phyloP scores from a whole-genome alignment of 768 basidiomycete species.

The Exsudoporus frostii region DNA sequence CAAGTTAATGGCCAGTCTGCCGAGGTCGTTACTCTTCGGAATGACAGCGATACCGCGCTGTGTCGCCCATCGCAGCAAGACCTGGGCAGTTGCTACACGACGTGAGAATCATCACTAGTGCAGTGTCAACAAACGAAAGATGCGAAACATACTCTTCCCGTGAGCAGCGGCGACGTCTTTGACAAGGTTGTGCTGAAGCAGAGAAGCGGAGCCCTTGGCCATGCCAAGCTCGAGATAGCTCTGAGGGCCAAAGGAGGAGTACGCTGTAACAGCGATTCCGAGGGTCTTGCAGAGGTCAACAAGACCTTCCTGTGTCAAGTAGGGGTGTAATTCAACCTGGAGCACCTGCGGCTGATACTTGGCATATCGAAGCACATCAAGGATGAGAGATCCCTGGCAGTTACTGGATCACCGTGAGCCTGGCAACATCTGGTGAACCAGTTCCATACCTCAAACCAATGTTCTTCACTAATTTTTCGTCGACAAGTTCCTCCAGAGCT shows the following conservation, averaged over 20 bases:
- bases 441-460: constrained; percentile 66
- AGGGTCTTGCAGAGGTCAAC: constrained; percentile 42
- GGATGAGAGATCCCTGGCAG: constrained; percentile 64
- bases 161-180: constrained; percentile 45
- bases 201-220: constrained; percentile 47
- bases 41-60: constrained; percentile 73
- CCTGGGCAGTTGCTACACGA: constrained; percentile 48
- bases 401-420: constrained; percentile 46
- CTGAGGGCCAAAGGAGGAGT: constrained; percentile 54
- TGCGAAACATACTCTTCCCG: constrained; percentile 44
- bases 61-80: constrained; percentile 76
- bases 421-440: background rate
- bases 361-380: constrained; percentile 79
- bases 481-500: constrained; percentile 77
- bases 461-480: constrained; percentile 67
- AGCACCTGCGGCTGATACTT: constrained; percentile 55
- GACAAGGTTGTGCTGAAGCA: constrained; percentile 51
- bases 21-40: constrained; percentile 59
- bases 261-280: constrained; percentile 51
- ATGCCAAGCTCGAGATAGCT: constrained; percentile 65
- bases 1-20: constrained; percentile 45
- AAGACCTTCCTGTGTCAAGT: constrained; percentile 47
- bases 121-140: background rate
- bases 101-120: background rate
- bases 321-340: constrained; percentile 61